Evolutionary conservation across 306 rosid species (phyloP), one percentile per base, ranked within the genome.

Genomic region (Trifolium subterraneum): DNA sequence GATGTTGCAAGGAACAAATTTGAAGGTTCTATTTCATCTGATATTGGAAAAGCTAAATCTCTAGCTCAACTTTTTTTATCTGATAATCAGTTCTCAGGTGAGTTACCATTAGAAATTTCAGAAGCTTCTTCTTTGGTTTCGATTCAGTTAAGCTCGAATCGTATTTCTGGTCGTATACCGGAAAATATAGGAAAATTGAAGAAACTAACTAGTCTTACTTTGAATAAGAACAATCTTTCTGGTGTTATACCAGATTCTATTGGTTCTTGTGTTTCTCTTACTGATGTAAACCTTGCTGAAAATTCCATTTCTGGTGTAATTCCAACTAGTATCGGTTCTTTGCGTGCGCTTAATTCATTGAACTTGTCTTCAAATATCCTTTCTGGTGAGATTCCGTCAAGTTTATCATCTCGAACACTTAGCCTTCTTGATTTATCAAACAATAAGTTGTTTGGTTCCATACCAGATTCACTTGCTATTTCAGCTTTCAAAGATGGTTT

Each of bases 351-450:
- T 14, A 93, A 93, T 75, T 84, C 96, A 70, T 74, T 93, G 77
- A 89, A 90, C 81, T 82, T 93, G 55, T 93, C 98, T n/a, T 74
- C 67, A 19, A 93, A 93, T 82, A 76, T 65, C 22, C 87, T 93
- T 67, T 85, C 89, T 55, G 94, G 89, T 19, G 79, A 86, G 79
- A 86, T 93, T 72, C 97, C 98, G 27, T 18, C 74, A 4, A 86
- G 83, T 67, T 71, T 93, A 35, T 87, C 96, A 8, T 80, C 82
- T 7, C 78, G 31, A 10, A 89, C 23, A 76, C 89, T 90, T 48
- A 93, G 92, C 87, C 88, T 89, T 82, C 90, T 93, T 63, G 96
- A 93, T 71, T 81, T 93, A 47, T 85, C 97, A 38, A 73, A 86
- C 84, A 93, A 93, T 70, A 68, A 47, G 67, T 76, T 93, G 75